Percentiles rank a stretch among this genome's conserved stretches.
Evolutionary conservation across 176 grass and related monocot genomes (phyloP).

Genomic region (Dactylis glomerata): DNA sequence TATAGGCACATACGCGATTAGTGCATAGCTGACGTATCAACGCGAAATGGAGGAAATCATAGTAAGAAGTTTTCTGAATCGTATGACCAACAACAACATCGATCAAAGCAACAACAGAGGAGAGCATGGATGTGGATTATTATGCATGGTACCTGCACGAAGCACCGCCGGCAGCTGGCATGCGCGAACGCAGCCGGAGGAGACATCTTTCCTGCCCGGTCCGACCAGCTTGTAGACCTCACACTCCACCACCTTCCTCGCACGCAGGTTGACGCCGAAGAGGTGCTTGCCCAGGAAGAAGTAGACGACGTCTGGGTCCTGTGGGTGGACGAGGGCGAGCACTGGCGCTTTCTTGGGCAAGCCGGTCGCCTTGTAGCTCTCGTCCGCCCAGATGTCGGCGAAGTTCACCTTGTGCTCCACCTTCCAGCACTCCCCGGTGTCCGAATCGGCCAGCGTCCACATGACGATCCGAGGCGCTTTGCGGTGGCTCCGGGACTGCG

Average conservation of each 20-base stretch:
- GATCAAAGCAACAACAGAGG: background rate
- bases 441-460: slow-evolving; percentile 9
- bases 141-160: background rate
- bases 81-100: background rate
- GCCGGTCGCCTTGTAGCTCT: slow-evolving; percentile 4
- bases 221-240: slow-evolving; percentile 9
- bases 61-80: background rate
- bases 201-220: background rate
- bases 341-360: background rate
- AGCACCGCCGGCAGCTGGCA: background rate
- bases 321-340: background rate
- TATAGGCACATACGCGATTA: background rate
- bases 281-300: slow-evolving; percentile 1
- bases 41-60: background rate
- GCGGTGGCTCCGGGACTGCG: background rate
- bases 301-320: background rate
- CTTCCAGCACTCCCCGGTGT: slow-evolving; percentile 6
- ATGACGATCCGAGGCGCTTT: background rate
- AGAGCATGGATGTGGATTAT: background rate
- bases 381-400: background rate
- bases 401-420: slow-evolving; percentile 14
- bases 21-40: background rate
- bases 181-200: background rate
- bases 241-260: slow-evolving; percentile 3
- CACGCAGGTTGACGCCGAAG: background rate